A percentile compares a stretch with the other conserved stretches of the same genome.
Conservation (phyloP, 176 grass and related monocot genomes). For the Oryza glaberrima region DNA sequence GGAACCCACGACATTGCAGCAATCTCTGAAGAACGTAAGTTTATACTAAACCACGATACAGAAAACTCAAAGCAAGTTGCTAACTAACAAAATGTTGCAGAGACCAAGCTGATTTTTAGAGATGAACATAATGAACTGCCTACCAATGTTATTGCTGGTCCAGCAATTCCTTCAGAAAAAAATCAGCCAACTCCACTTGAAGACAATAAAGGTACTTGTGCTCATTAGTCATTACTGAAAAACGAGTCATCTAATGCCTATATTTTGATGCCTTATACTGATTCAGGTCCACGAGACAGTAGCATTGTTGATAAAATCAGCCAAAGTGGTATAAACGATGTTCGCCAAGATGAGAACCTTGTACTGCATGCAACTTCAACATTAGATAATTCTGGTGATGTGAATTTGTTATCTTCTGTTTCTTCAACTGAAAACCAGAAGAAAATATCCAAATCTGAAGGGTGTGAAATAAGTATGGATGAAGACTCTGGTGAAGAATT, state of each 20-base stretch:
- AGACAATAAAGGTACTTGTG: constrained; percentile 17
- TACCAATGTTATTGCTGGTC: background rate
- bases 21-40: constrained; percentile 31
- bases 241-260: background rate
- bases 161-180: constrained; percentile 1
- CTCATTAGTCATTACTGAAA: background rate
- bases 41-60: background rate
- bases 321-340: background rate
- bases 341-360: background rate
- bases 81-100: constrained; percentile 28
- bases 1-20: background rate
- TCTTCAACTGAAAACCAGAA: constrained; percentile 1
- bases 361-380: background rate
- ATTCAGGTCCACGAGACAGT: constrained; percentile 28
- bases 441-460: background rate
- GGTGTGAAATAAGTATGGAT: constrained; percentile 5
- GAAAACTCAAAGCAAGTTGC: background rate
- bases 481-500: constrained; percentile 5
- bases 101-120: background rate
- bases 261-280: background rate
- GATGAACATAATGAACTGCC: background rate
- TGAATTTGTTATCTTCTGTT: constrained; percentile 2
- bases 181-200: background rate
- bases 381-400: constrained; percentile 3
- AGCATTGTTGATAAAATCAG: background rate